These are phyloP conservation scores for Xylaria bambusicola DNA, from an alignment of 495 filamentous ascomycete species.

Conservation along the genomic window DNA sequence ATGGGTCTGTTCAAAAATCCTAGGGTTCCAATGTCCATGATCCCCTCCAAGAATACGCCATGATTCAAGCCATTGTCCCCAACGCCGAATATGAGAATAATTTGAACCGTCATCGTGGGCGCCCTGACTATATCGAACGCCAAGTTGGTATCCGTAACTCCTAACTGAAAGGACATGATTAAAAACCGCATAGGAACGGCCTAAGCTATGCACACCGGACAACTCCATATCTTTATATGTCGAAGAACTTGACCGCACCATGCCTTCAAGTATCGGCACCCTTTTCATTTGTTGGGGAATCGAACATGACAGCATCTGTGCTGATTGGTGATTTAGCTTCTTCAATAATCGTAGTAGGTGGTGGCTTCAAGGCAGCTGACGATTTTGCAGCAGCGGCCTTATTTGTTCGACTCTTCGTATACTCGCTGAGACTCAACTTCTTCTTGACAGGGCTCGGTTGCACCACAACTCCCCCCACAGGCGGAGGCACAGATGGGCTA, in stretches of 20 bases:
- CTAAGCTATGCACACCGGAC: background rate
- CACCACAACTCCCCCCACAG: conserved; percentile 46
- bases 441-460: conserved; percentile 67
- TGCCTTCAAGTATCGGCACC: conserved; percentile 22
- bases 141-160: conserved; percentile 15
- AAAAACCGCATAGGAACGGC: background rate
- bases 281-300: conserved; percentile 39
- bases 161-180: conserved; percentile 6
- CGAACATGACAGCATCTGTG: conserved; percentile 30
- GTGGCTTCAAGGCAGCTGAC: conserved; percentile 34
- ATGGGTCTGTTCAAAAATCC: conserved; percentile 2
- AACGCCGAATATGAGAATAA: conserved; percentile 17
- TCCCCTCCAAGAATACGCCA: conserved; percentile 11
- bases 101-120: background rate
- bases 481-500: conserved; percentile 45
- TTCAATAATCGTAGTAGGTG: conserved; percentile 37
- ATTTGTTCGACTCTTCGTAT: conserved; percentile 57
- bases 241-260: background rate
- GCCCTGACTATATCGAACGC: background rate
- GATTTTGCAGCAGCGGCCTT: conserved; percentile 44
- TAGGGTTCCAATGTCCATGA: background rate
- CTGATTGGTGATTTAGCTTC: conserved; percentile 45
- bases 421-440: conserved; percentile 74
- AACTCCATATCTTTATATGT: conserved; percentile 1
- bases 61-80: conserved; percentile 3